Evolutionary conservation across 208 protist genomes (phyloP), one percentile per base, ranked within the genome.

Genomic region (Herpetomonas samuelpessoai): DNA sequence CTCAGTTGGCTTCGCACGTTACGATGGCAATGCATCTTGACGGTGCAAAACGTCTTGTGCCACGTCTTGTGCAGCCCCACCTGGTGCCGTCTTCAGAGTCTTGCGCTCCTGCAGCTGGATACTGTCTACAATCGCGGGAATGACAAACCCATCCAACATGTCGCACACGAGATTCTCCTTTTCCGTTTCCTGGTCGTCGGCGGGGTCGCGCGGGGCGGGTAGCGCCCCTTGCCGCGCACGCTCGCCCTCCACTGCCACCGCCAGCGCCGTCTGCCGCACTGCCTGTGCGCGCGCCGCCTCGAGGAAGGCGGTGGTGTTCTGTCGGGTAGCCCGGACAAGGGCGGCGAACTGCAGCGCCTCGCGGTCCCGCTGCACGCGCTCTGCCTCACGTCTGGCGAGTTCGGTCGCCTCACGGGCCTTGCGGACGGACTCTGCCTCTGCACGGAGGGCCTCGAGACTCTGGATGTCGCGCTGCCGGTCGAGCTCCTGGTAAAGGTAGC

Each of bases 401-500:
- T 97, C 92, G 27, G 78, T 79, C 53, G 83, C 79, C 71, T 97
- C 92, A 51, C 89, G 83, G 38, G 67, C 69, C 16, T 71, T 58
- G 14, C 92, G 85, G 27, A 83, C 73, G 21, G 71, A 66, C 79
- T 93, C 86, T 19, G 88, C 89, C 62, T 79, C 74, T 26, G 59
- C 70, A 31, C 77, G 84, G 28, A 86, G 63, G 22, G 49, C 28
- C 27, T 84, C 74, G 48, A 97, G 58, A 25, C 59, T 51, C 29
- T 62, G 48, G 57, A 81, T 65, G 31, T 96, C 90, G 35, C 82
- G 84, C 71, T 92, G 88, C 25, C 92, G 83, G 12, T 60, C 63
- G 28, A 96, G 71, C 75, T 96, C 90, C 65, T 93, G 76, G 21
- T 78, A 79, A 19, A 97, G 76, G 65, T 89, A 96, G 44, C 88